A percentile compares a stretch with the other conserved stretches of the same genome.
phyloP scores from a whole-genome alignment of 352 stramenopile genomes.

The Globisporangium spiculum region DNA sequence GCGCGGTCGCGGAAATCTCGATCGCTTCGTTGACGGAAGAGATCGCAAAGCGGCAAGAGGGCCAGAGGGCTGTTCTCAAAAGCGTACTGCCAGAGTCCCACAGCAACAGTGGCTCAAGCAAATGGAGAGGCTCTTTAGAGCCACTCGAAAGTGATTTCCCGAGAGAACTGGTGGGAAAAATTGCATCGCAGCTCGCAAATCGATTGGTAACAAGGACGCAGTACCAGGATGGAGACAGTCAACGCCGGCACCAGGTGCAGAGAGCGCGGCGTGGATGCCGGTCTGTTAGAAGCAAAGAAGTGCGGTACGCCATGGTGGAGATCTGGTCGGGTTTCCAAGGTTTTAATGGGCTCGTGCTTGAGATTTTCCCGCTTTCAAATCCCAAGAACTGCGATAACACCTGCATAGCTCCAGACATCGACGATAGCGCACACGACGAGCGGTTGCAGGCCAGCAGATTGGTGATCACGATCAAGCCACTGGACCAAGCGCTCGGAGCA shows the following conservation, averaged over 20 bases:
- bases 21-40: constrained; percentile 2
- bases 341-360: constrained; percentile 5
- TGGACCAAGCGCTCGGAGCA: not conserved
- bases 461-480: constrained; percentile 4
- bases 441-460: not conserved
- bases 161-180: not conserved
- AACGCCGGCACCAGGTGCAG: not conserved
- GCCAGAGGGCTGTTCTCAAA: not conserved
- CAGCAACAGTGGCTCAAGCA: not conserved
- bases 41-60: not conserved
- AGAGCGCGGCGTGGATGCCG: not conserved
- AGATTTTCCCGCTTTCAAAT: not conserved
- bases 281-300: not conserved
- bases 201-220: not conserved
- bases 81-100: not conserved
- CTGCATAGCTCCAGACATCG: not conserved
- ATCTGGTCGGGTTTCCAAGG: constrained; percentile 6
- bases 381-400: not conserved
- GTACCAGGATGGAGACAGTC: not conserved
- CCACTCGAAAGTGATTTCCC: constrained; percentile 2
- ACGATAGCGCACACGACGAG: not conserved
- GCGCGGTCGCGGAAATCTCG: constrained; percentile 1
- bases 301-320: not conserved
- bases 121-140: not conserved
- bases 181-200: not conserved